phyloP scores from a whole-genome alignment of 768 basidiomycete genomes.

The Cystofilobasidium bisporidii region DNA sequence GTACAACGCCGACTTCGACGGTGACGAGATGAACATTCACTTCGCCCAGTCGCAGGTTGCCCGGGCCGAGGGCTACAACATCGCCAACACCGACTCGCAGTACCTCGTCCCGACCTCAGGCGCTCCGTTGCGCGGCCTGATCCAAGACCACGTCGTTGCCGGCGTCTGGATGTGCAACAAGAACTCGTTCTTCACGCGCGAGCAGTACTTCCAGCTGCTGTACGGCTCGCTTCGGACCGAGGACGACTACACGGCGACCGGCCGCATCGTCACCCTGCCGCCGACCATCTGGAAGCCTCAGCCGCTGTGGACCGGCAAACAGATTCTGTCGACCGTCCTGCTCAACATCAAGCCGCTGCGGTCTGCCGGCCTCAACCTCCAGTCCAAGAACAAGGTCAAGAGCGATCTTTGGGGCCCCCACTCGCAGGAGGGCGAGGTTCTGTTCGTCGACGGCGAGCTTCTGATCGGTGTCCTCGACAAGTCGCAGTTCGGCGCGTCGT shows the following conservation, averaged over 20 bases:
- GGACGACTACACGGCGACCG: constrained; percentile 52
- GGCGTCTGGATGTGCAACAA: constrained; percentile 99
- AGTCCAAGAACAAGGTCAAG: constrained; percentile 79
- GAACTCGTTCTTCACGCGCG: constrained; percentile 85
- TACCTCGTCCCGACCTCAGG: constrained; percentile 99
- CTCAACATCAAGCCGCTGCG: constrained; percentile 77
- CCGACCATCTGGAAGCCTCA: constrained; percentile 86
- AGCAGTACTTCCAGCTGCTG: constrained; percentile 90
- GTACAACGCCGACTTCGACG: constrained; percentile 94
- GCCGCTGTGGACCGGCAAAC: constrained; percentile 95
- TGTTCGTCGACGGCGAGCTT: constrained; percentile 86
- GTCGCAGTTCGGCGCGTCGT: constrained; percentile 89
- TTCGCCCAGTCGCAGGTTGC: constrained; percentile 97
- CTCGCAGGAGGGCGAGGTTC: constrained; percentile 62
- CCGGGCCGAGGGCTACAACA: constrained; percentile 82
- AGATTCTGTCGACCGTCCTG: constrained; percentile 88
- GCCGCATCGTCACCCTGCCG: constrained; percentile 67
- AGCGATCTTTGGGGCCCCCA: constrained; percentile 60
- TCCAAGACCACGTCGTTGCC: constrained; percentile 97
- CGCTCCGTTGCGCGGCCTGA: constrained; percentile 90
- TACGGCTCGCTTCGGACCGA: constrained; percentile 91
- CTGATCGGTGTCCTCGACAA: constrained; percentile 93
- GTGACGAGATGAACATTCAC: constrained; percentile 99
- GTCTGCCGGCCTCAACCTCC: constrained; percentile 70
- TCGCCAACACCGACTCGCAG: constrained; percentile 96